Base-by-base conservation (phyloP, 148 eudicot species). In the Fagopyrum tataricum region DNA sequence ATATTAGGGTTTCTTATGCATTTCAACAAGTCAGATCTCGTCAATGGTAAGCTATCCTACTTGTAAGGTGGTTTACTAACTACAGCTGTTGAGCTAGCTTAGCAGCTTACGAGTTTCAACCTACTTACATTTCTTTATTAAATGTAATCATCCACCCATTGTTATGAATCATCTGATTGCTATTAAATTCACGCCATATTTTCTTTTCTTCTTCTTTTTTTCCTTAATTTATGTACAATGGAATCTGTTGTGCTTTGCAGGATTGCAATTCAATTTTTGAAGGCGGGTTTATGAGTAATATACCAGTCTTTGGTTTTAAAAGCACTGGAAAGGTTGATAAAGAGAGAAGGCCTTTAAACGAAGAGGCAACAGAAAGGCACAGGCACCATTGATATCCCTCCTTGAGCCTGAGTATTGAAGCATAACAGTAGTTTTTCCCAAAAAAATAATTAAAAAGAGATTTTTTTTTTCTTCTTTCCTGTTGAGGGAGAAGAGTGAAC, bases 231-330 rank as follows among this genome's bases (percentile, higher is more conserved):
- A 7, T 59, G 66, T 23, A 59, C 39, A 24, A 59, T 24, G 14
- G 66, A 24, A 59, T 8, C 40, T 59, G 66, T 21, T 59, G 4
- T 5, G 11, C 26, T 7, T 59, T 59, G 66, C 66, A 59, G 66
- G 66, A 23, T 59, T 59, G 66, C 39, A 59, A 59, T 24, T 59
- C 66, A 24, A 59, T 21, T 49, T 14, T 49, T 49, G 55, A 15
- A 49, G 55, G 18, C 55, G 4, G n/a, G 10, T 15, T 55, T 55
- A 26, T 55, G 61, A 55, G 61, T 26, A 55, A 81, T 78, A 56
- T 70, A 79, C 81, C 81, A 78, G 81, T 71, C 78, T 72, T 84
- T 82, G 56, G 72, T 74, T 83, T 78, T 68, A 74, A 79, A 79
- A 84, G 70, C 75, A 76, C 87, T 87, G 88, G 78, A 79, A 77